Evolutionary conservation across 1,284 basidiomycete genomes (phyloP), one percentile per base, ranked within the genome.

Genomic region (Apiotrichum gamsii): DNA sequence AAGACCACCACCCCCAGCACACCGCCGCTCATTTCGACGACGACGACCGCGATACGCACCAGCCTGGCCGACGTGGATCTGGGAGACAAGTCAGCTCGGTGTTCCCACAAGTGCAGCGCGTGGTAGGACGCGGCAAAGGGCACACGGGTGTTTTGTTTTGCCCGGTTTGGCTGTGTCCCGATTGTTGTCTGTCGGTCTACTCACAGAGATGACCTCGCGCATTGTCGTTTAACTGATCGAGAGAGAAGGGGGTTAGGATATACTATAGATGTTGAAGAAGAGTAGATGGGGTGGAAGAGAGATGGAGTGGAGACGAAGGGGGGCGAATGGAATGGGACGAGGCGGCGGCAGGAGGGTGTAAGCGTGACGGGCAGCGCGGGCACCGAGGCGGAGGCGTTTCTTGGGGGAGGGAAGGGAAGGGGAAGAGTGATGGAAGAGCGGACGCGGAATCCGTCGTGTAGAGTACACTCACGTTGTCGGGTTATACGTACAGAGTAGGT

Each of bases 1-100:
- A n/a, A n/a, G n/a, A n/a, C n/a, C n/a, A n/a, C n/a, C n/a, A n/a
- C n/a, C n/a, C n/a, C n/a, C n/a, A n/a, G n/a, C n/a, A n/a, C n/a
- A n/a, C n/a, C n/a, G n/a, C n/a, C n/a, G n/a, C n/a, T n/a, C n/a
- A n/a, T n/a, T n/a, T n/a, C n/a, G n/a, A n/a, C n/a, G n/a, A n/a
- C n/a, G n/a, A n/a, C n/a, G n/a, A n/a, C n/a, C n/a, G n/a, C n/a
- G n/a, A 24, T 8, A 65, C 68, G 33, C 55, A 70, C 70, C 70
- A 51, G 70, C 71, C 62, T 73, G 71, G 60, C 72, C 72, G 53
- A 73, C 72, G 69, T 73, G 72, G 49, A 72, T 57, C 69, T 72
- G 46, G 24, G 29, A 47, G n/a, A n/a, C n/a, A 37, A 18, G 35
- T 25, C 18, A 37, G 41, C 31, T 24, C 20, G 36, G 39, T 33